Percentiles rank a stretch among this genome's conserved stretches.
phyloP scores from a whole-genome alignment of 225 moss, liverwort and hornwort genomes.

The Lunularia cruciata region DNA sequence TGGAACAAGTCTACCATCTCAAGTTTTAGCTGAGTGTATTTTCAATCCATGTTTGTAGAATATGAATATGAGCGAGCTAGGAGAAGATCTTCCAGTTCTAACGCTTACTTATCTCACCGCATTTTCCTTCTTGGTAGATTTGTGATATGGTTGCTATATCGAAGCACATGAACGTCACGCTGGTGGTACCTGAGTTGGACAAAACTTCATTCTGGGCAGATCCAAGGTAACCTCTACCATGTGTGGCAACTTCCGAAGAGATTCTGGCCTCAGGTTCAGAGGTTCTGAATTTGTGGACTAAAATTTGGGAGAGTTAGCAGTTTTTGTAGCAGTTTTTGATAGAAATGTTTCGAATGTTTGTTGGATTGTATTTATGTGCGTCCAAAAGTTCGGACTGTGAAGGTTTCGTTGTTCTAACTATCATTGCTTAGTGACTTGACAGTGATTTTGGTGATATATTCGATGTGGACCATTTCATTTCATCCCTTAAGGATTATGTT shows the following conservation, averaged over 20 bases:
- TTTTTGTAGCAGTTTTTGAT: no score
- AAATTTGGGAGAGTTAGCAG: no score
- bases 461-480: conserved; percentile 68
- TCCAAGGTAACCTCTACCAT: conserved; percentile 48
- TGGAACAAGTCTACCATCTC: not conserved
- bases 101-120: not conserved
- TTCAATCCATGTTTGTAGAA: no score
- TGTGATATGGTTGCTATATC: conserved; percentile 79
- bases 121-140: conserved; percentile 45
- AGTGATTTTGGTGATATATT: conserved; percentile 83
- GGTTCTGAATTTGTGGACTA: no score
- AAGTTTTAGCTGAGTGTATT: no score
- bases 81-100: not conserved
- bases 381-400: no score
- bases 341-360: no score
- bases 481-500: conserved; percentile 50
- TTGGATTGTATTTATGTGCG: no score
- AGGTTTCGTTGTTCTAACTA: no score
- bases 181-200: conserved; percentile 70
- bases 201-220: conserved; percentile 74
- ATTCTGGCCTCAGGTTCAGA: conserved; percentile 4
- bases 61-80: no score
- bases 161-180: conserved; percentile 63
- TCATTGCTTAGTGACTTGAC: conserved; percentile 16
- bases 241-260: not conserved